Percentiles rank a stretch among this genome's conserved stretches.
phyloP scores from a whole-genome alignment of 2,329 filamentous ascomycete genomes.

The Cladophialophora psammophila region DNA sequence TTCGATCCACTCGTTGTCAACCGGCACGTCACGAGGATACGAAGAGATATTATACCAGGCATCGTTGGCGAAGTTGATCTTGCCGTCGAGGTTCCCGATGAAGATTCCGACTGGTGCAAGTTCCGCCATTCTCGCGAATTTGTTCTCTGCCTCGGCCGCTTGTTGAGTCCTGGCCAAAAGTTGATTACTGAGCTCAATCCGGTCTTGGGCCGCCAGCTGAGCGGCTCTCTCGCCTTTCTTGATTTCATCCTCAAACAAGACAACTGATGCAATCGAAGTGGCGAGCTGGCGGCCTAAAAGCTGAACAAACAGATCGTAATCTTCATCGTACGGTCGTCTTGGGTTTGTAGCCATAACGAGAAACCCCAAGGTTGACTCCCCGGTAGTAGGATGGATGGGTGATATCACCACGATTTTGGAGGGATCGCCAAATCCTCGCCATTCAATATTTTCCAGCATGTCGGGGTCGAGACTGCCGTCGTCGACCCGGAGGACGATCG shows the following conservation, averaged over 20 bases:
- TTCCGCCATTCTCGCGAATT: constrained; percentile 84
- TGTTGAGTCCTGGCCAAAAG: constrained; percentile 68
- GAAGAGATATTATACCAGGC: constrained; percentile 66
- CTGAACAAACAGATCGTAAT: constrained; percentile 79
- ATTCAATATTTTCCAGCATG: constrained; percentile 71
- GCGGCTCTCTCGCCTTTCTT: constrained; percentile 75
- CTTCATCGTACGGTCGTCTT: constrained; percentile 77
- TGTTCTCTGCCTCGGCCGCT: constrained; percentile 70
- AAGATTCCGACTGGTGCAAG: constrained; percentile 86
- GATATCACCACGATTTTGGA: constrained; percentile 76
- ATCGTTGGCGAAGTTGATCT: constrained; percentile 81
- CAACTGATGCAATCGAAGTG: constrained; percentile 80
- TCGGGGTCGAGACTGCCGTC: constrained; percentile 69
- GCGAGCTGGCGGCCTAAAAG: constrained; percentile 77
- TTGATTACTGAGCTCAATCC: constrained; percentile 78
- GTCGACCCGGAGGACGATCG: constrained; percentile 72
- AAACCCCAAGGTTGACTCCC: constrained; percentile 77
- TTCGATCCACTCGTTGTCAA: constrained; percentile 56
- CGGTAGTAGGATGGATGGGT: constrained; percentile 78
- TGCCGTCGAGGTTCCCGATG: constrained; percentile 74
- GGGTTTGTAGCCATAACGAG: constrained; percentile 81
- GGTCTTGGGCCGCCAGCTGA: constrained; percentile 75
- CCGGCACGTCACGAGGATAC: constrained; percentile 36
- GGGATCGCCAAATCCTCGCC: constrained; percentile 74
- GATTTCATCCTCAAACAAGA: constrained; percentile 84